These are phyloP conservation scores for Populus hybrid DNA, from an alignment of 441 rosid genomes.

Conservation along the genomic window DNA sequence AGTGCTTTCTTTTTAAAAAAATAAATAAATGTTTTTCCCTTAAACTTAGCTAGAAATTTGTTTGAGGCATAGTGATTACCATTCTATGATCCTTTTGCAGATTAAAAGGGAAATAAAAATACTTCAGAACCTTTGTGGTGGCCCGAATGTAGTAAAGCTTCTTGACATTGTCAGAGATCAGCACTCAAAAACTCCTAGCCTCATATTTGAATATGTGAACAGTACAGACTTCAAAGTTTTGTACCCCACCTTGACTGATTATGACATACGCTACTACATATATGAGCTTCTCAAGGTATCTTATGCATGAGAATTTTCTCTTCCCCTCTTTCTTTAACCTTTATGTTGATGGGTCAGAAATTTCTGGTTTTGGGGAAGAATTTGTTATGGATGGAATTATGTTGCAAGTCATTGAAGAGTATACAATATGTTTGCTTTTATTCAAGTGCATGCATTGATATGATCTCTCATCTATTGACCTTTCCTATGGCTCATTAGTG, in stretches of 20 bases:
- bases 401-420: not conserved
- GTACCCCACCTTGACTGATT: constrained; percentile 92
- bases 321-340: not conserved
- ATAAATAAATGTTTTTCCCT: not conserved
- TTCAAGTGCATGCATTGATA: not conserved
- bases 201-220: constrained; percentile 92
- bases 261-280: constrained; percentile 92
- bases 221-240: constrained; percentile 89
- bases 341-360: too few species aligned
- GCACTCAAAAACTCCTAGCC: constrained; percentile 92
- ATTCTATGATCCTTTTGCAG: constrained; percentile 35
- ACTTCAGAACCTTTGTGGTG: constrained; percentile 95
- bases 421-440: not conserved
- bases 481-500: not conserved
- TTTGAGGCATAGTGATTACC: not conserved
- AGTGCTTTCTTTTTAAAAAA: not conserved
- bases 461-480: not conserved
- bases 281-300: constrained; percentile 93
- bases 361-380: too few species aligned
- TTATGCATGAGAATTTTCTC: not conserved
- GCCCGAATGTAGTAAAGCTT: constrained; percentile 83
- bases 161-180: constrained; percentile 90
- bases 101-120: constrained; percentile 93
- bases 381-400: too few species aligned
- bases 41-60: too few species aligned